Base-by-base conservation (phyloP, 164 flowering plant species). In the Akebia trifoliata region DNA sequence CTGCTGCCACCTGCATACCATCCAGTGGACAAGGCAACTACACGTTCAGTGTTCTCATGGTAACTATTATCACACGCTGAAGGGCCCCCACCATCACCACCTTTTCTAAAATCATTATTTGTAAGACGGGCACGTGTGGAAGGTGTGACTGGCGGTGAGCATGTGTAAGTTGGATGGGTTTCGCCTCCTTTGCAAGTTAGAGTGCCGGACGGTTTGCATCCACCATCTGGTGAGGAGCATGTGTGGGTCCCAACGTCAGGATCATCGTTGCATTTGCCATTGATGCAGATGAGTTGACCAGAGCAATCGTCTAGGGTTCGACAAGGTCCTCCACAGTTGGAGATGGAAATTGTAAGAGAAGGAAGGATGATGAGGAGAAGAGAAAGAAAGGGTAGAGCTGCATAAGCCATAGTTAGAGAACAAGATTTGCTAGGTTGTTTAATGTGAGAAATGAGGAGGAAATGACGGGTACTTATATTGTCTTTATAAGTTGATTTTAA, bases 1-100 rank as follows among this genome's bases (percentile, higher is more conserved):
- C 48, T 44, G 48, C 48, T 44, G 22, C 48, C 28, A 21, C 48
- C 48, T 20, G 11, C 48, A 14, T 21, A 44, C 48, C 48, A 44
- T 2, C 48, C 48, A 6, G 48, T 44, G 28, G 48, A 44, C 11
- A 44, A 28, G 9, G 48, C 48, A 9, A 44, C 48, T 3, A 44
- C 22, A 14, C 48, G 48, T 44, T 44, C 48, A 6, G 1, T 44
- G 48, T 44, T 44, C 11, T 11, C 20, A n/a, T 44, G 48, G 3
- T 44, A 44, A 0, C 10, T 1, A 6, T 12, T 28, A 28, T 44
- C 48, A 1, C 48, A 44, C 48, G 20, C 48, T 28, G 48, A 44
- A 9, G 26, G 28, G 26, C 48, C 26, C 14, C 48, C 48, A 14
- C 48, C 48, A 0, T 44, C 48, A 0, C 48, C 48, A 0, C 48